Conservation (phyloP, 805 yeast species). For the Suhomyces vadensis region DNA sequence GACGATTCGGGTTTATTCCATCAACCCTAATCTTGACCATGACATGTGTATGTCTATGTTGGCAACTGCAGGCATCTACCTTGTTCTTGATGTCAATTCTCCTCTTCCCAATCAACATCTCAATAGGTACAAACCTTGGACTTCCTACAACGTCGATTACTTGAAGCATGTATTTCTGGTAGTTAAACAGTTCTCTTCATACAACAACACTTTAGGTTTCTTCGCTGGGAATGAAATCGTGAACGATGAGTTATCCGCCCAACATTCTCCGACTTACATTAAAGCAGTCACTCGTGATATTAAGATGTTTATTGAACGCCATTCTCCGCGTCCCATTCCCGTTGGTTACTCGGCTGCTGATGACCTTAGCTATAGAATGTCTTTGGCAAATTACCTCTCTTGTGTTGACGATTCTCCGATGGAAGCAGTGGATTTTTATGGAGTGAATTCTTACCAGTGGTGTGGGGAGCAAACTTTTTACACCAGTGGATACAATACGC, state of each 20-base stretch:
- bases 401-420: slow-evolving; percentile 57
- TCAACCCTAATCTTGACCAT: slow-evolving; percentile 80
- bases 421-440: slow-evolving; percentile 75
- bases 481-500: slow-evolving; percentile 65
- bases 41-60: slow-evolving; percentile 88
- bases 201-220: slow-evolving; percentile 86
- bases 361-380: slow-evolving; percentile 72
- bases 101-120: slow-evolving; percentile 77
- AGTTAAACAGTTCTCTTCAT: slow-evolving; percentile 76
- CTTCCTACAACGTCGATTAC: slow-evolving; percentile 70
- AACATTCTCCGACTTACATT: slow-evolving; percentile 68
- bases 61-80: slow-evolving; percentile 90
- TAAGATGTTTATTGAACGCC: slow-evolving; percentile 62
- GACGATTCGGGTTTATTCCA: slow-evolving; percentile 84
- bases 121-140: slow-evolving; percentile 94
- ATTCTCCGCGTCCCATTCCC: slow-evolving; percentile 70
- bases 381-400: slow-evolving; percentile 78
- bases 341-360: slow-evolving; percentile 98
- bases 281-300: slow-evolving; percentile 81
- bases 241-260: slow-evolving; percentile 74
- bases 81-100: slow-evolving; percentile 88
- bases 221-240: slow-evolving; percentile 92
- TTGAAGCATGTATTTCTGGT: slow-evolving; percentile 74
- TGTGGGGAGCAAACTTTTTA: slow-evolving; percentile 84
- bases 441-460: slow-evolving; percentile 81